phyloP scores from a whole-genome alignment of 2,329 filamentous ascomycete species.

The Pestalotiopsis sp. region DNA sequence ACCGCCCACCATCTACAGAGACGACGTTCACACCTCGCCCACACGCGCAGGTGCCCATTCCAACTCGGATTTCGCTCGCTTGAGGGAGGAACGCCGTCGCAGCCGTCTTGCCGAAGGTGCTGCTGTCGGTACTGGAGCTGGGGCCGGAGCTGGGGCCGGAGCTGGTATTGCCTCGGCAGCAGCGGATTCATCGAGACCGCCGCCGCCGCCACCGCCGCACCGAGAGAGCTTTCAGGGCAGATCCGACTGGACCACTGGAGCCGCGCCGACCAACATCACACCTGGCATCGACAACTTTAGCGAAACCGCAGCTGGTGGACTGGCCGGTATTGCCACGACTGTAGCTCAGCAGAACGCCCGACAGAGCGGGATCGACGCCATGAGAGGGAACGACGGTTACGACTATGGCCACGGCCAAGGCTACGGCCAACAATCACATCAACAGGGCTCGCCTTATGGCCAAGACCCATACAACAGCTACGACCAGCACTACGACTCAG shows the following conservation, averaged over 20 bases:
- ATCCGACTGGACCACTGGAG: constrained; percentile 22
- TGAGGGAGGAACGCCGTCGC: constrained; percentile 35
- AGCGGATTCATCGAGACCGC: constrained; percentile 21
- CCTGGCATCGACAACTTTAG: constrained; percentile 69
- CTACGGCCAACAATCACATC: constrained; percentile 1
- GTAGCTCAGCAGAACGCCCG: constrained; percentile 65
- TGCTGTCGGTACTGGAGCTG: constrained; percentile 21
- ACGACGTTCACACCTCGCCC: constrained; percentile 17
- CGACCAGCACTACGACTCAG: constrained; percentile 14
- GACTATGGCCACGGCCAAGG: constrained; percentile 19
- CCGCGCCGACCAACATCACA: constrained; percentile 46
- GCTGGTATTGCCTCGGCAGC: constrained; percentile 21
- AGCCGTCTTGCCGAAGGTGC: constrained; percentile 24
- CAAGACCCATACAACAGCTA: constrained; percentile 18
- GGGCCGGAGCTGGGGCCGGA: constrained; percentile 20
- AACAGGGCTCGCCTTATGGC: constrained; percentile 18
- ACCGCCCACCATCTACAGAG: constrained; percentile 19
- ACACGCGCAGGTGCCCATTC: constrained; percentile 30
- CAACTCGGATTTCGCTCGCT: constrained; percentile 35
- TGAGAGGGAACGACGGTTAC: constrained; percentile 38
- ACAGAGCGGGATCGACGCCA: constrained; percentile 64
- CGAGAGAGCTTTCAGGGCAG: constrained; percentile 17
- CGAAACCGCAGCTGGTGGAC: constrained; percentile 61
- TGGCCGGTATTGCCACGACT: constrained; percentile 66
- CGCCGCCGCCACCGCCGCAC: constrained; percentile 30